Evolutionary conservation across 2,329 filamentous ascomycete genomes (phyloP), one percentile per base, ranked within the genome.

Genomic region (Decorospora gaudefroyi): DNA sequence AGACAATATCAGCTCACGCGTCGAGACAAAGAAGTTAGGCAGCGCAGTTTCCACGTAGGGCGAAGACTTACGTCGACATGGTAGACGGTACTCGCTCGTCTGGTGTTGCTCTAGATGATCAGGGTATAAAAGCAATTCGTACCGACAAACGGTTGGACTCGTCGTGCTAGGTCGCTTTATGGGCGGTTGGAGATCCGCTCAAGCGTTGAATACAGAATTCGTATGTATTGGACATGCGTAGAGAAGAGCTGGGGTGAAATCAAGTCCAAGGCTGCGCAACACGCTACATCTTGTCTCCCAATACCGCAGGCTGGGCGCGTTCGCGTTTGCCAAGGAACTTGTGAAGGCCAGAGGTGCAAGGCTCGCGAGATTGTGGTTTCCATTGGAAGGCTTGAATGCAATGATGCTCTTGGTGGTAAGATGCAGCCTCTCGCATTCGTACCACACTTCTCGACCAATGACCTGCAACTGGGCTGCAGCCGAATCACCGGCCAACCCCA

Each of bases 361-460:
- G 17, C 28, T 23, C n/a, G 23, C 15, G 25, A 12, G 12, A 26
- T 17, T 22, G 25, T 19, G 18, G 16, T 10, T 9, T 23, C n/a
- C 12, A 37, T 25, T 32, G 11, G 31, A 23, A 39, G 28, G 17
- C 12, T 34, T 7, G 12, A 29, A 29, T 46, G 8, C 21, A 23
- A 19, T 35, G 18, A 31, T 13, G n/a, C 10, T 25, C 15, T 16
- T 12, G 17, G 30, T 39, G 19, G 27, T 30, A 11, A 8, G 9
- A 28, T 42, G 26, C 26, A 42, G 31, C 31, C 37, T 15, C 28
- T 31, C 32, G 26, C 38, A 34, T 26, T 7, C 7, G 31, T 28
- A 39, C 28, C 25, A 42, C 16, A n/a, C 26, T 15, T 29, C 13
- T n/a, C 13, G 22, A 30, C 43, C 43, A 46, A 42, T 46, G 21